Evolutionary conservation across 2,329 filamentous ascomycete genomes (phyloP), one percentile per base, ranked within the genome.

Genomic region (Aspergillus caelatus): DNA sequence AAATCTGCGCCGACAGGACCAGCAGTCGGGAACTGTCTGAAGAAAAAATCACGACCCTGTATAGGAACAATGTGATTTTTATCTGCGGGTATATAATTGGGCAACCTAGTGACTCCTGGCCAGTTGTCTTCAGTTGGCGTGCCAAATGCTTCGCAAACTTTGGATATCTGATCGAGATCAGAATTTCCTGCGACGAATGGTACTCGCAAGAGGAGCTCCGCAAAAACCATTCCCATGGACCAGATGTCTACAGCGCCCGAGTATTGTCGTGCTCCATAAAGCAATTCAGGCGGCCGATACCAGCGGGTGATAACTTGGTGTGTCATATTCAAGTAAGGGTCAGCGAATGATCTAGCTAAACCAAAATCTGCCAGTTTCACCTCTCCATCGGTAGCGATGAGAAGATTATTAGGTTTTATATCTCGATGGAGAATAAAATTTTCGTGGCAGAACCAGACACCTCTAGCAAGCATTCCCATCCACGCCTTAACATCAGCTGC

Each of bases 351-450:
- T 66, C 95, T 85, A 7, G 95, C 95, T 39, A 99, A 88, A 84
- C 95, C 95, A 72, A 99, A 99, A 90, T 99, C 95, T 41, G 94
- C 95, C 57, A 99, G 87, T 78, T 98, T 98, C 74, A 99, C 88
- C 74, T 94, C 92, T 56, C 95, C 94, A 75, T 97, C 92, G 48
- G 92, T 91, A 26, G 93, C 93, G 71, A 99, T 96, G 64, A 99
- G 85, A 79, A 98, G 82, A 82, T 99, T 99, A 86, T 98, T 98
- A 55, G 94, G 94, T 81, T 99, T 99, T 83, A 99, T 98, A 83
- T 99, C 95, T 71, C 95, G 92, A 80, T 99, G 95, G 34, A 99
- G 85, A 21, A 99, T 88, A 72, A 91, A 94, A 77, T 95, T 96
- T 75, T 94, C 92, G 79, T 99, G 95, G 79, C 95, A 98, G 83